Percentiles rank a stretch among this genome's conserved stretches.
Evolutionary conservation across 78 protist genomes (phyloP).

Genomic region (Parvularia atlantis): DNA sequence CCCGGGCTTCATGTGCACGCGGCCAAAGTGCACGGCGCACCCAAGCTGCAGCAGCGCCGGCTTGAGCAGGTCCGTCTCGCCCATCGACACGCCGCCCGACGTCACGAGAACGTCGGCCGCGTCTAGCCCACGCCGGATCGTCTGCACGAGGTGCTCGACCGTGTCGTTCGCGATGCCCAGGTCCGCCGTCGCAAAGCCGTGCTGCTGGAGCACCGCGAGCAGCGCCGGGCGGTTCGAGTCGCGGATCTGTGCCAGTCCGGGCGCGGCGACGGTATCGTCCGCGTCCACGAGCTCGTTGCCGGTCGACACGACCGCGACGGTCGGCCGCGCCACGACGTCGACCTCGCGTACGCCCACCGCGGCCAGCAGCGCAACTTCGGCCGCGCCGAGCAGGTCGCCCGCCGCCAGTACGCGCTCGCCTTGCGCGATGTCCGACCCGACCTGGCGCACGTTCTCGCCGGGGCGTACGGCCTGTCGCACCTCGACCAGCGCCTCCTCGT

Average conservation of each 20-base stretch:
- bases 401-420: constrained; percentile 1
- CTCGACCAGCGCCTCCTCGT: no score
- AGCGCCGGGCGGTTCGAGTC: constrained; percentile 23
- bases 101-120: constrained; percentile 21
- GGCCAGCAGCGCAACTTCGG: constrained; percentile 40
- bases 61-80: constrained; percentile 37
- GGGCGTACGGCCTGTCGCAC: no score
- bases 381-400: constrained; percentile 2
- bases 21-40: constrained; percentile 5
- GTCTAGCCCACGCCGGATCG: background rate
- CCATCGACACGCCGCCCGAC: constrained; percentile 57
- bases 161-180: background rate
- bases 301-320: constrained; percentile 18
- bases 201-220: background rate
- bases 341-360: no score
- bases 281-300: constrained; percentile 29
- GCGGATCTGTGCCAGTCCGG: background rate
- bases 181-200: background rate
- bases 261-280: no score
- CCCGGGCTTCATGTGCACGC: constrained; percentile 47
- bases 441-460: constrained; percentile 35
- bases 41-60: constrained; percentile 8
- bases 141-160: background rate
- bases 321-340: no score
- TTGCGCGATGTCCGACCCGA: constrained; percentile 20